These are phyloP conservation scores for Corynascus novoguineensis DNA, from an alignment of 495 filamentous ascomycete genomes.

Conservation along the genomic window DNA sequence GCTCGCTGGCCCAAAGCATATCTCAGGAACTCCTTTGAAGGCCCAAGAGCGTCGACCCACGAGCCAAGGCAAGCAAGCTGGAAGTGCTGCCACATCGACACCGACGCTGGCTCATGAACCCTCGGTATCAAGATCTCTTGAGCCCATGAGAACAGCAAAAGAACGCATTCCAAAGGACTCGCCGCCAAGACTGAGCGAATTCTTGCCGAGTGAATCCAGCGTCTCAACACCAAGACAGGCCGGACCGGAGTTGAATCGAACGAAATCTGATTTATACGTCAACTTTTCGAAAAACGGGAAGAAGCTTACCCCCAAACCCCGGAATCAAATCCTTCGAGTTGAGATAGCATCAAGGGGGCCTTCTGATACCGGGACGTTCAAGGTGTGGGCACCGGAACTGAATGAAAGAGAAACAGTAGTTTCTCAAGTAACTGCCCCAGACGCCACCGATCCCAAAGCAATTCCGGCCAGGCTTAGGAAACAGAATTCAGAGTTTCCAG, in stretches of 20 bases:
- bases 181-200: neutral
- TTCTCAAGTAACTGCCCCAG: neutral
- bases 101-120: neutral
- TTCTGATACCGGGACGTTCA: slow-evolving; percentile 12
- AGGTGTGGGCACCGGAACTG: slow-evolving; percentile 15
- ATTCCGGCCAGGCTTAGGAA: neutral
- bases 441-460: neutral
- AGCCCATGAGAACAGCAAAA: neutral
- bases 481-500: neutral
- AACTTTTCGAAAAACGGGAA: slow-evolving; percentile 3
- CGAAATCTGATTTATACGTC: slow-evolving; percentile 12
- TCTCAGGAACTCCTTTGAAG: neutral
- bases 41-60: neutral
- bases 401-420: slow-evolving; percentile 1
- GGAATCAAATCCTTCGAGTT: slow-evolving; percentile 24
- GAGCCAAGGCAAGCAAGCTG: neutral
- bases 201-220: neutral
- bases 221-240: neutral
- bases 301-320: slow-evolving; percentile 19
- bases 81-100: neutral
- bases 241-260: neutral
- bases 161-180: neutral
- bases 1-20: neutral
- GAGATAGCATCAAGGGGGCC: slow-evolving; percentile 16
- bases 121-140: neutral